Percentiles rank a stretch among this genome's conserved stretches.
Conservation (phyloP, 192 early-diverging fungal genomes). For the Paraglomus brasilianum region DNA sequence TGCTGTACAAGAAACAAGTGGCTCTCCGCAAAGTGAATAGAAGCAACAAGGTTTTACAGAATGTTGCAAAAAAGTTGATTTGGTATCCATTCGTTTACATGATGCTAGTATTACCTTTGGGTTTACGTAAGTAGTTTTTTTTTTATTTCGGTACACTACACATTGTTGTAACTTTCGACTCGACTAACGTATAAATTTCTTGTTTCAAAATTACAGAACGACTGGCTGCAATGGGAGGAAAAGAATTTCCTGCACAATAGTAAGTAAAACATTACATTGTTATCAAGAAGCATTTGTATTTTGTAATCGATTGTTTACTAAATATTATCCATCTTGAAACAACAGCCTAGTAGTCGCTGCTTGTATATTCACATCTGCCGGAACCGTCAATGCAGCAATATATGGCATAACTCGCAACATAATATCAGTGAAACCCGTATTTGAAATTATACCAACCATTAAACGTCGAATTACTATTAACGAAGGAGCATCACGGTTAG, state of each 20-base stretch:
- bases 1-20: background rate
- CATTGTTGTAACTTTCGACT: too few species aligned
- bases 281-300: too few species aligned
- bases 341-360: background rate
- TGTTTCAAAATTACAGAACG: too few species aligned
- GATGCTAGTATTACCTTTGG: background rate
- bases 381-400: background rate
- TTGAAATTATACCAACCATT: too few species aligned
- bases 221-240: too few species aligned
- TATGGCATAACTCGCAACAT: background rate
- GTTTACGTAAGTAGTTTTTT: slow-evolving; percentile 7
- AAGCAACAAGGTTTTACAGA: background rate
- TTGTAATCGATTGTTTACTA: too few species aligned
- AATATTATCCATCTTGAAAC: background rate
- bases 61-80: slow-evolving; percentile 6
- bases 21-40: background rate
- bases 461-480: too few species aligned
- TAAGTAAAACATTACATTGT: too few species aligned
- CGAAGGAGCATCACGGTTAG: too few species aligned
- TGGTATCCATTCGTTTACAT: background rate
- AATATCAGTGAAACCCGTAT: background rate
- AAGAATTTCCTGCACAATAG: too few species aligned
- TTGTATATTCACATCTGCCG: slow-evolving; percentile 1
- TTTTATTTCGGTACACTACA: too few species aligned
- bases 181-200: too few species aligned